Evolutionary conservation across 306 rosid genomes (phyloP), one percentile per base, ranked within the genome.

Genomic region (Medicago lupulina): DNA sequence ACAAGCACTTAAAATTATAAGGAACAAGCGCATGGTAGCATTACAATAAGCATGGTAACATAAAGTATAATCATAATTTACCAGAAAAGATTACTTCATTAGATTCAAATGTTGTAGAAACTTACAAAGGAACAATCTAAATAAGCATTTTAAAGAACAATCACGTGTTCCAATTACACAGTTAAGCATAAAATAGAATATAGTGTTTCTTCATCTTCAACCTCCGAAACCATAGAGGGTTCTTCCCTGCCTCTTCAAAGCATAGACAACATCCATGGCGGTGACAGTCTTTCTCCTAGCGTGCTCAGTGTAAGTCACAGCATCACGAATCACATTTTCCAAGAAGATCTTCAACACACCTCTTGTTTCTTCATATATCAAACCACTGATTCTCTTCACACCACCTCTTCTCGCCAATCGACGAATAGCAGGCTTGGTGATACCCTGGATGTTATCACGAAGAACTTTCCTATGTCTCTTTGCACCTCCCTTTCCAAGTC

Each of bases 391-490:
- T 14, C 84, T 69, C 55, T 81, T 81, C 0, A 81, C 80, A 1
- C 84, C 84, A 2, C 84, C 80, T 62, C 84, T 69, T 4, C 84
- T 61, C 0, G 84, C 84, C 68, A 81, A 57, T 25, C 83, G 67
- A 13, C 83, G 63, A 34, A 80, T 80, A 2, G 83, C 83, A 0
- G 83, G 79, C 64, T 80, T 80, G n/a, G 83, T 80, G 54, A 80
- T 80, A 2, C 83, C 83, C 7, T 79, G 83, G 3, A 81, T 81
- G 54, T 81, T 81, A 2, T 81, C 84, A 1, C 80, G 80, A 0
- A 81, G 77, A 17, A 81, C 80, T 1, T 81, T 81, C 2, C 84
- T 72, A 63, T 81, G 84, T 36, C 84, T 69, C 84, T 79, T 79
- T 1, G 83, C 83, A 3, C 83, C 83, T 31, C 83, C 79, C 43